Evolutionary conservation across 768 basidiomycete species (phyloP).

Genomic region (Heimioporus sp.): DNA sequence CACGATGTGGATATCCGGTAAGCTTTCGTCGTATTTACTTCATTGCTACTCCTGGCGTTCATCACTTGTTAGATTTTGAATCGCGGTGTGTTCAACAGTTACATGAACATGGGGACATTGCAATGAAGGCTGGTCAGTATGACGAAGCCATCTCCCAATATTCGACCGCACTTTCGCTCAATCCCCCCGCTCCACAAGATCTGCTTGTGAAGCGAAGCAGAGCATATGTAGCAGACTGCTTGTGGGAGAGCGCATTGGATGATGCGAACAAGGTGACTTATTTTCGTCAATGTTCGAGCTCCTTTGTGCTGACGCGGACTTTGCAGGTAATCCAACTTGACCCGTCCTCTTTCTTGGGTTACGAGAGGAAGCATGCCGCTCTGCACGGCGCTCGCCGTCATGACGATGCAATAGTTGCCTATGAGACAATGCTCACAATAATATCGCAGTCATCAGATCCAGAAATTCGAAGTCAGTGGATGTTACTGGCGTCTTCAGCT

Average conservation of each 20-base stretch:
- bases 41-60: neutral
- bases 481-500: no score
- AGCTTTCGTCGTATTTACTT: neutral
- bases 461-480: no score
- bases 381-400: no score
- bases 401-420: no score
- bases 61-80: constrained; percentile 7
- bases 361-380: no score
- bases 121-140: neutral
- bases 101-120: neutral
- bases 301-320: no score
- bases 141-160: neutral
- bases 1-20: neutral
- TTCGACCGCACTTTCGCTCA: neutral
- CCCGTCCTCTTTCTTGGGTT: no score
- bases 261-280: neutral
- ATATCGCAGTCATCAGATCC: no score
- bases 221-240: neutral
- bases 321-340: no score
- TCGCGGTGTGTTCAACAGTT: neutral
- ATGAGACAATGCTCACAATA: no score
- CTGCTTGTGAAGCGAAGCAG: neutral
- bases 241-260: neutral
- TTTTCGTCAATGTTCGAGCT: no score
- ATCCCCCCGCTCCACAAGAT: neutral